Base-by-base conservation (phyloP, 805 yeast species). In the Lipomyces lipofer region DNA sequence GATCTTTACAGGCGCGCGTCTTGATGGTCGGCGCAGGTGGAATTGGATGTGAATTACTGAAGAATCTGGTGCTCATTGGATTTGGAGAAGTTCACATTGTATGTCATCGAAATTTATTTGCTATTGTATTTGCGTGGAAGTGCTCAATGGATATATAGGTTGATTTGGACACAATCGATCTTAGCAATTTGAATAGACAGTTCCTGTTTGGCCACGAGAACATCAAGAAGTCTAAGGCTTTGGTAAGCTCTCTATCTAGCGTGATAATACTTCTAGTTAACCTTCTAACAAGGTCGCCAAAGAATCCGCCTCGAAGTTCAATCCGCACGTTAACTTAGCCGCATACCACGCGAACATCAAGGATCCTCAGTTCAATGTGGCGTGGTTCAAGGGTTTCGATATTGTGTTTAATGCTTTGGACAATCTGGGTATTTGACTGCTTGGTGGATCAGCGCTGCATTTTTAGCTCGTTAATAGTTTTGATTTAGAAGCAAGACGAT, bases 21-120 rank as follows among this genome's bases (percentile, higher is more conserved):
- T 72, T 91, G 27, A 73, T 91, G 71, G 95, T 91, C 1, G 98
- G 98, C 3, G 96, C 97, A 1, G 98, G 98, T 28, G 98, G 98
- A 5, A 90, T 91, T 60, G 98, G 98, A 1, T 91, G 96, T 68
- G 98, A 91, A 69, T 73, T 91, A 43, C 73, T 91, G 54, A 91
- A 91, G 67, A 86, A 91, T 66, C 73, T 91, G 47, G 81, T 88
- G 4, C 71, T 89, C 59, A 76, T 87, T 69, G 91, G 94, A 6
- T 85, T 85, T 61, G 94, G 94, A 2, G 95, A 88, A 65, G 84
- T 91, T 52, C 95, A 89, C 67, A 78, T 91, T 28, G 91, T 65
- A 19, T 15, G 66, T 19, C 9, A n/a, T 15, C 19, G 10, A n/a
- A n/a, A 13, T 15, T 13, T 10, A 28, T 13, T 12, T 22, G n/a